Conservation (phyloP, 2,329 filamentous ascomycete genomes). For the Ophiosphaerella korrae region DNA sequence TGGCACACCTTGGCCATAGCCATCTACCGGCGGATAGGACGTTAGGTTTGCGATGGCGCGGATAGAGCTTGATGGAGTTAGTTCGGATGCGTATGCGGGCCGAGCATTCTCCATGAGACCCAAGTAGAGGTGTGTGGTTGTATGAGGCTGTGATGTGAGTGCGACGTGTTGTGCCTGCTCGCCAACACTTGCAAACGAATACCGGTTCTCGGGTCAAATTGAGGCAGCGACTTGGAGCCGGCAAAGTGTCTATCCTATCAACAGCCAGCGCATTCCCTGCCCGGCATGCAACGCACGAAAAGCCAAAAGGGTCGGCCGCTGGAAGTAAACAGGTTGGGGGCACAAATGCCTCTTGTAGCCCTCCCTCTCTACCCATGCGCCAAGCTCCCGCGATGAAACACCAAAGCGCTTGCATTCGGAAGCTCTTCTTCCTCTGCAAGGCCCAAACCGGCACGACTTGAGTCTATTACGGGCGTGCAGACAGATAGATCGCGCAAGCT, state of each 20-base stretch:
- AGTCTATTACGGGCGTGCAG: conserved; percentile 8
- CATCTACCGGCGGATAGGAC: background rate
- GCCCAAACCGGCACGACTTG: conserved; percentile 14
- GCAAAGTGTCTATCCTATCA: too few relatives aligned
- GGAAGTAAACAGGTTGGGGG: background rate
- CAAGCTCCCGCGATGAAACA: conserved; percentile 23
- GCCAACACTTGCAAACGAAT: too few relatives aligned
- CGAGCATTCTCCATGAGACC: too few relatives aligned
- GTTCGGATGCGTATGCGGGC: too few relatives aligned
- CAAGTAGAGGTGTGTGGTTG: too few relatives aligned
- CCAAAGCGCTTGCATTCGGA: conserved; percentile 20
- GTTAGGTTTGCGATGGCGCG: too few relatives aligned
- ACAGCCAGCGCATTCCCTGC: too few relatives aligned
- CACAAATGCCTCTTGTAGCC: background rate
- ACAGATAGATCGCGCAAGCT: conserved; percentile 18
- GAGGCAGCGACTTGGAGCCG: too few relatives aligned
- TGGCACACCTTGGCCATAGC: background rate
- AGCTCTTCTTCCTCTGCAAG: conserved; percentile 12
- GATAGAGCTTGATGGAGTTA: too few relatives aligned
- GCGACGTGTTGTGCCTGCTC: background rate
- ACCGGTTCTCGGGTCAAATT: too few relatives aligned
- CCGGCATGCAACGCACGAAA: background rate
- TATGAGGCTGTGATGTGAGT: background rate
- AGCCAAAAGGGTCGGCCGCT: background rate
- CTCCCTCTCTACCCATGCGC: background rate